These are phyloP conservation scores for Neophaeococcomyces aloes DNA, from an alignment of 2,329 filamentous ascomycete species.

Conservation along the genomic window DNA sequence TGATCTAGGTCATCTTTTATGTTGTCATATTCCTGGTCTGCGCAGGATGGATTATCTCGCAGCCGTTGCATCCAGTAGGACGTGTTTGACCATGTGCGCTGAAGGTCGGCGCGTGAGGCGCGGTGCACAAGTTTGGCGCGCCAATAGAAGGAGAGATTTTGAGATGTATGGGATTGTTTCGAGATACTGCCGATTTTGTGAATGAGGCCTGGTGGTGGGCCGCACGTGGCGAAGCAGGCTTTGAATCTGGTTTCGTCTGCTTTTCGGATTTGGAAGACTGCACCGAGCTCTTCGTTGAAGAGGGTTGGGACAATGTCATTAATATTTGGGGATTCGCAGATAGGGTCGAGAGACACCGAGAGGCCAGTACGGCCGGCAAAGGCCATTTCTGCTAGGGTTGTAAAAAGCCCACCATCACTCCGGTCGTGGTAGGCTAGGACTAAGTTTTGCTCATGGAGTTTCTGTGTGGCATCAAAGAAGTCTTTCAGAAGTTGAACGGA, in stretches of 20 bases:
- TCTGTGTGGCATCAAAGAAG: slow-evolving; percentile 77
- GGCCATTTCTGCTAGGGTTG: slow-evolving; percentile 92
- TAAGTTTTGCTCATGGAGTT: slow-evolving; percentile 54
- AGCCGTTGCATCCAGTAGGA: slow-evolving; percentile 86
- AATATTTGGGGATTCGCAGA: slow-evolving; percentile 48
- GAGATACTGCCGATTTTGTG: slow-evolving; percentile 73
- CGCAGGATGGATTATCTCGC: slow-evolving; percentile 77
- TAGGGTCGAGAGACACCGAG: slow-evolving; percentile 69
- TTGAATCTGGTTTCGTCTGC: slow-evolving; percentile 75
- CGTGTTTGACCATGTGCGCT: slow-evolving; percentile 79
- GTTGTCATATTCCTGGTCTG: slow-evolving; percentile 68
- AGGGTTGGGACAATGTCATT: slow-evolving; percentile 62
- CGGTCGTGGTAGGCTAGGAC: slow-evolving; percentile 92
- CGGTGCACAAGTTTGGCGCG: slow-evolving; percentile 58
- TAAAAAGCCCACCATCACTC: slow-evolving; percentile 85
- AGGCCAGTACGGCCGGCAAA: slow-evolving; percentile 87
- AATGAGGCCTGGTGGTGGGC: slow-evolving; percentile 69
- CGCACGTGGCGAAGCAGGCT: slow-evolving; percentile 81
- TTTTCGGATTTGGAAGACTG: slow-evolving; percentile 88
- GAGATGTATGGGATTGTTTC: slow-evolving; percentile 49
- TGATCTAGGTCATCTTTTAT: slow-evolving; percentile 65
- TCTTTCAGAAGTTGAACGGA: slow-evolving; percentile 72
- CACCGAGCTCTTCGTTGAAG: slow-evolving; percentile 94
- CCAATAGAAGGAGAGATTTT: slow-evolving; percentile 66
- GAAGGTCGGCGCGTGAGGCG: slow-evolving; percentile 60